Base-by-base conservation (phyloP, 495 filamentous ascomycete species). In the Penicillium parvum region DNA sequence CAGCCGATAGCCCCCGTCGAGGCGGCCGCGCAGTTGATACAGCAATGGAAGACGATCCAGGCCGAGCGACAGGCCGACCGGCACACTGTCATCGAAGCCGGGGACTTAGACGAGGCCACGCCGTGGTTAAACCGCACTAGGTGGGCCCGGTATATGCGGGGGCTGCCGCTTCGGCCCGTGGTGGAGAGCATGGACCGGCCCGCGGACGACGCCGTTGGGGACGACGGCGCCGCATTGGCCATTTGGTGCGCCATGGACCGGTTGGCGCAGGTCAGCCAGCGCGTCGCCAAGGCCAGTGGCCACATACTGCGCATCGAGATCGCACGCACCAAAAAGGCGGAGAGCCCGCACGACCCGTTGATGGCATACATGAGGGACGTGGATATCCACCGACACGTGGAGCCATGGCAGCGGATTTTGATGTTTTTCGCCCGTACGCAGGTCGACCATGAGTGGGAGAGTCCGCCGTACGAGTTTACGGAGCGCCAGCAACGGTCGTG, bases 371-470 rank as follows among this genome's bases (percentile, higher is more conserved):
- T 53, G 22, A 30, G 48, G 5, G 20, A 15, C 10, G 38, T 32
- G 12, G 43, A 33, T 4, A 43, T 50, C 22, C 7, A 14, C 8
- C 18, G 41, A n/a, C 26, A 52, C 4, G 12, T 52, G 4, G 32
- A 45, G 21, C 45, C 37, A 28, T 53, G 23, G 45, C 26, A 53
- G 49, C 36, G 49, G 41, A 16, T 57, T 0, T 20, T 53, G 8
- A 25, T 22, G 6, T 52, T 52, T 38, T 49, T 57, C 27, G 26
- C 40, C 7, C 37, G 33, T 12, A 57, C 40, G 11, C 27, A 53
- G 37, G 11, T 23, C 16, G 26, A 23, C 4, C 42, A 46, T 14
- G 6, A 28, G 3, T 46, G 29, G 48, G n/a, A 1, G 15, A 51
- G 25, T 35, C 35, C 43, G 5, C 11, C 2, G 16, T 41, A 41